Base-by-base conservation (phyloP, 495 filamentous ascomycete species). In the Hypoxylon trugodes region DNA sequence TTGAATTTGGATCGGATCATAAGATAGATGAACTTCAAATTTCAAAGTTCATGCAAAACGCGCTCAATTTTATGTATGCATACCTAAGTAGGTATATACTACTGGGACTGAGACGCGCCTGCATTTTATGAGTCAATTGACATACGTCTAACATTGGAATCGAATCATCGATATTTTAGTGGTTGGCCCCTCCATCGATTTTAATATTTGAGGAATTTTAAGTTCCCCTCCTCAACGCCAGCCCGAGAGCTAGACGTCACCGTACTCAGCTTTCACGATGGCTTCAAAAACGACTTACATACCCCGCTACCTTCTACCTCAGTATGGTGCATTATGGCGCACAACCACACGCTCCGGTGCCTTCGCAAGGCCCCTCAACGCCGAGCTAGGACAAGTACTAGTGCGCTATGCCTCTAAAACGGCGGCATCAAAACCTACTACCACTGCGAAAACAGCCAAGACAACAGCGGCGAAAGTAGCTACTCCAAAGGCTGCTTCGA, bases 261-360 rank as follows among this genome's bases (percentile, higher is more conserved):
- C n/a, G n/a, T n/a, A n/a, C n/a, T n/a, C n/a, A n/a, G n/a, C 15
- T 24, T 50, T 49, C 60, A 72, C 59, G 51, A 79, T 80, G 73
- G 69, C 76, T 63, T 68, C 76, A 10, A 65, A 70, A 32, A 67
- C 76, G 21, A 59, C 75, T 1, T 69, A 74, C 46, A 83, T 84
- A 50, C 82, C 81, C 16, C 81, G 82, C 8, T 84, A 84, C 57
- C 74, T 84, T 5, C 74, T 85, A n/a, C 81, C 82, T 1, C 80
- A 80, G 58, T 69, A 71, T 49, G 70, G 80, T 36, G 61, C 70
- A 10, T 74, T 84, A 53, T 84, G 82, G 82, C 77, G 74, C 12
- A 59, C 63, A 21, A 25, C 71, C 7, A 26, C 46, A 22, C 68
- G 68, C 9, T 58, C 68, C 15, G 36, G 55, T 7, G 54, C 55